Base-by-base conservation (phyloP, 176 grass and related monocot genomes). In the Eleusine indica region DNA sequence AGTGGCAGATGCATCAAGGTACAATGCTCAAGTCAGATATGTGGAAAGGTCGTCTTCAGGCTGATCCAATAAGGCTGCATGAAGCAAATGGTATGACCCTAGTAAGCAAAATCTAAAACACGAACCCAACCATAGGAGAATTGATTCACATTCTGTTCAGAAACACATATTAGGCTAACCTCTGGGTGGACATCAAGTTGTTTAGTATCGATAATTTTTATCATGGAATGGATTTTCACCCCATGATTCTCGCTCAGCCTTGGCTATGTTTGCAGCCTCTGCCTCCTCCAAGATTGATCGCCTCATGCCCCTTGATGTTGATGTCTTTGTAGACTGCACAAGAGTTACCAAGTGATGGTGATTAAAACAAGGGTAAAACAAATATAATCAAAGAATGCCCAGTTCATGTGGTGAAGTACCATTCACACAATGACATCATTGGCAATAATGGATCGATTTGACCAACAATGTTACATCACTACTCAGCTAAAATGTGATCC, bases 201-300 rank as follows among this genome's bases (percentile, higher is more conserved):
- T 73, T 87, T 76, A 94, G 85, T 74, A 64, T 73, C 86, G 84
- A 75, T 84, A 86, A 72, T 68, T 83, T 69, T 66, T 87, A 70
- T 96, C 87, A 13, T 96, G 94, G 86, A 96, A 78, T n/a, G 93
- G 83, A 88, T 84, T 94, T 88, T 96, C 88, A 63, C 74, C 87
- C 83, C 84, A 87, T 0, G 91, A 84, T 51, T 93, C 96, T 87
- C 74, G 90, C 65, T 92, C 96, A 7, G 95, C 85, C 66, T 78
- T 87, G 25, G 80, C 67, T 51, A 68, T 83, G 66, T 70, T 85
- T 75, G 94, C 88, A 11, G 85, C 83, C 51, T 92, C 91, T 15
- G 88, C 96, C 47, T 92, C 96, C 86, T 96, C 93, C 79, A 99
- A 84, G 72, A 91, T 89, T 0, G 93, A 82, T 4, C 68, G 82